Evolutionary conservation across 345 rosid genomes (phyloP), one percentile per base, ranked within the genome.

Genomic region (Angophora floribunda): DNA sequence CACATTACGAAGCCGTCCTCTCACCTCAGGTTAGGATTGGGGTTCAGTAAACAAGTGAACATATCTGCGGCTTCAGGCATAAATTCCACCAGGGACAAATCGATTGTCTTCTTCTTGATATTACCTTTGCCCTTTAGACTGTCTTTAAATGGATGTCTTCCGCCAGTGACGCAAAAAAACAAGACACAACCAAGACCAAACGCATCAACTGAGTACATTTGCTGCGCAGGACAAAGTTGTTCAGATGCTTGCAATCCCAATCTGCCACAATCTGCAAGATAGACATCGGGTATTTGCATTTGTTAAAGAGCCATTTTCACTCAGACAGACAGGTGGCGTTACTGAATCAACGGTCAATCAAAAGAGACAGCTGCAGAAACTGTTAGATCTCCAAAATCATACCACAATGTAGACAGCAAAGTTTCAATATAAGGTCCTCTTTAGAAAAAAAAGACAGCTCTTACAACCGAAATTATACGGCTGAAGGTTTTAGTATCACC

Each of bases 201-300:
- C 86, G 96, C 89, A 93, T 98, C 99, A 41, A 98, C 91, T 55
- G 97, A 96, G 85, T 97, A 96, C 21, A 96, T 97, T 93, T 96
- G 99, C 79, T 98, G 98, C 65, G 95, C 95, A 67, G 90, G 96
- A 84, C 91, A 94, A 89, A 98, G 99, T 87, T 96, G 98, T 89
- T 97, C 99, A 70, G 99, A 98, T 57, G 98, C 93, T 95, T 98
- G 98, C 99, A 98, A 97, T 86, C 99, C 99, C 47, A 96, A 97
- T 90, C 98, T 98, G 78, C 99, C 99, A 93, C 94, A 95, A 88
- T 97, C 99, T 98, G 92, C 89, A 91, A 86, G 52, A 55, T 88
- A 88, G 49, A 32, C 47, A 41, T 75, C 1, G 49, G 28, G 84
- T 75, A 75, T 41, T 75, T 75, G 49, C 49, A 75, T 19, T 75